These are phyloP conservation scores for Hymenoscyphus fructigenus DNA, from an alignment of 2,329 filamentous ascomycete species.

Conservation along the genomic window DNA sequence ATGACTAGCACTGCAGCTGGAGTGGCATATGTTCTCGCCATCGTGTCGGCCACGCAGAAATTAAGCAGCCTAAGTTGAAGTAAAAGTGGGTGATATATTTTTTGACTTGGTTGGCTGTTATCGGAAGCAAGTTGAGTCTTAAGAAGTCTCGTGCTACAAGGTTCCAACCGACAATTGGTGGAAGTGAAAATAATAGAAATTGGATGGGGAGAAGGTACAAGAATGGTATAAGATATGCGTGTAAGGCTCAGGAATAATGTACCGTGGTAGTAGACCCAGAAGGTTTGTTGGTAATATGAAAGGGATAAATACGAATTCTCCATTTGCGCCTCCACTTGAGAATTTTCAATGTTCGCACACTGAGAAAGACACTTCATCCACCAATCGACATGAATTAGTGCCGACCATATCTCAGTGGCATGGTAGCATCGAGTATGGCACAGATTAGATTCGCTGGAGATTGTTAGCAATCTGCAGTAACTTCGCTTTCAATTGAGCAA, in stretches of 20 bases:
- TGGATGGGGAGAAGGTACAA: neutral
- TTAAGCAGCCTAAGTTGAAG: neutral
- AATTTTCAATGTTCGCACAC: no score
- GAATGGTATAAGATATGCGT: neutral
- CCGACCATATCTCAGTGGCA: neutral
- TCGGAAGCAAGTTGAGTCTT: no score
- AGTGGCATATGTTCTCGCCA: slow-evolving; percentile 9
- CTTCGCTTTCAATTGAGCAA: neutral
- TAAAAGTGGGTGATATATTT: no score
- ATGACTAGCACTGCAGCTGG: slow-evolving; percentile 3
- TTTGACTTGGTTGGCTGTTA: no score
- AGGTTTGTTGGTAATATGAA: no score
- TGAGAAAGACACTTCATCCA: no score
- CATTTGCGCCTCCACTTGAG: no score
- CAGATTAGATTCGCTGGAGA: neutral
- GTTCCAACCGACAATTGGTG: neutral
- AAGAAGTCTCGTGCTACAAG: neutral
- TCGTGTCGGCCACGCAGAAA: neutral
- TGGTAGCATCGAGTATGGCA: neutral
- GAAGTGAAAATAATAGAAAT: neutral
- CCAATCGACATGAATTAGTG: no score
- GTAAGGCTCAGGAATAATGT: no score
- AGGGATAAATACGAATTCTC: no score
- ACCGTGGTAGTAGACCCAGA: no score
- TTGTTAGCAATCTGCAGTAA: neutral